Conservation (phyloP, 225 moss, liverwort and hornwort species). For the Physcomitrium patens region DNA sequence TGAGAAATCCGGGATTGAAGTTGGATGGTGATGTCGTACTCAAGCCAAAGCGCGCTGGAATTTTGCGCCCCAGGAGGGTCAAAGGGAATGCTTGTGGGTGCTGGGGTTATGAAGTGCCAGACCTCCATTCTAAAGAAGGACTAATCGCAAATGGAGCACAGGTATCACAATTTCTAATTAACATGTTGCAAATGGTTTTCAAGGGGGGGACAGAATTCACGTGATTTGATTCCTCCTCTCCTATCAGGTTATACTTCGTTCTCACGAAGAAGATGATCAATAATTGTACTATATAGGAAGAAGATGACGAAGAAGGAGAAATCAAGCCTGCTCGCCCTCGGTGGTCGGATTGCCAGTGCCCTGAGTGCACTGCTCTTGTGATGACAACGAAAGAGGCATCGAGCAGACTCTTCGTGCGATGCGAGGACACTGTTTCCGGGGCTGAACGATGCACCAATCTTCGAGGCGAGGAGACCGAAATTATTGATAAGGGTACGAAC, state of each 20-base stretch:
- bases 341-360: slow-evolving; percentile 76
- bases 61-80: slow-evolving; percentile 47
- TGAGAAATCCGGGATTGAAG: slow-evolving; percentile 19
- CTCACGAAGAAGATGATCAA: neutral
- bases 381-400: slow-evolving; percentile 54
- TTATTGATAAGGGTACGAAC: slow-evolving; percentile 10
- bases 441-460: slow-evolving; percentile 35
- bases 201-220: neutral
- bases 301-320: slow-evolving; percentile 22
- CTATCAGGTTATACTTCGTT: too few relatives aligned
- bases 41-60: slow-evolving; percentile 50
- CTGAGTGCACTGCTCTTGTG: slow-evolving; percentile 51
- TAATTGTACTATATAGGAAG: slow-evolving; percentile 27
- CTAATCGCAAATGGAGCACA: slow-evolving; percentile 4
- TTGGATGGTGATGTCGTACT: neutral
- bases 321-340: slow-evolving; percentile 38
- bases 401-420: slow-evolving; percentile 57
- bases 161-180: neutral
- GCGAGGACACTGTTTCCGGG: slow-evolving; percentile 29
- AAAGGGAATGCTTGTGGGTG: slow-evolving; percentile 51
- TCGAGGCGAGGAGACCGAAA: slow-evolving; percentile 27
- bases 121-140: slow-evolving; percentile 3
- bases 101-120: slow-evolving; percentile 63
- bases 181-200: neutral
- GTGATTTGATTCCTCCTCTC: neutral